Conservation (phyloP, 768 basidiomycete species). For the Auriculariales sp. region DNA sequence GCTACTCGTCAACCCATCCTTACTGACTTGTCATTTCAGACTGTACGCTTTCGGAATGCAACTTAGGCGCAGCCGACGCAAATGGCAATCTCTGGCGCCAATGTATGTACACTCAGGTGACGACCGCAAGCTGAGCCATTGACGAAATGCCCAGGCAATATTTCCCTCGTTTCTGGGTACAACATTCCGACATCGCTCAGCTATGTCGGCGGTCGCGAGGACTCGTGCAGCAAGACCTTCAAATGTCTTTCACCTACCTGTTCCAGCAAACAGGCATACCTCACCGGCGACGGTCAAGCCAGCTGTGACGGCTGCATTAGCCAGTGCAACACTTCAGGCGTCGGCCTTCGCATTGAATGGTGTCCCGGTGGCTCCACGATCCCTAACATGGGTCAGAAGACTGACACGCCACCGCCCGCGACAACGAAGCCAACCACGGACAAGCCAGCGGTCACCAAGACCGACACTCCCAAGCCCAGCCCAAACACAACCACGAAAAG, state of each 20-base stretch:
- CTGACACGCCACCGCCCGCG: no score
- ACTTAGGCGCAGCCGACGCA: background rate
- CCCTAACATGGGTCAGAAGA: background rate
- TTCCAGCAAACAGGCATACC: background rate
- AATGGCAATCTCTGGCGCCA: no score
- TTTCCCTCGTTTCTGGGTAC: background rate
- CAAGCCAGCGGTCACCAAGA: background rate
- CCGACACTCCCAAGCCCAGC: no score
- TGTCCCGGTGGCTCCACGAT: background rate
- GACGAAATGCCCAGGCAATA: no score
- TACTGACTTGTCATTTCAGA: background rate
- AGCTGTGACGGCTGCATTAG: background rate
- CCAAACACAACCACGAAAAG: no score
- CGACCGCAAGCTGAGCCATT: no score
- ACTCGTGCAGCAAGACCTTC: background rate
- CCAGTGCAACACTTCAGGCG: background rate
- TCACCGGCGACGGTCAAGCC: no score
- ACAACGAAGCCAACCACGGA: background rate
- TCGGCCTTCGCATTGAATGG: background rate
- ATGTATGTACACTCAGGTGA: no score
- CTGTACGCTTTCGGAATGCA: background rate
- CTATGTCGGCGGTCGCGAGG: background rate
- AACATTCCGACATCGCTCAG: background rate
- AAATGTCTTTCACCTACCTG: background rate
- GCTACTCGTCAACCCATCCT: background rate